These are phyloP conservation scores for Ceratocystis albifundus DNA, from an alignment of 2,329 filamentous ascomycete genomes.

Conservation along the genomic window DNA sequence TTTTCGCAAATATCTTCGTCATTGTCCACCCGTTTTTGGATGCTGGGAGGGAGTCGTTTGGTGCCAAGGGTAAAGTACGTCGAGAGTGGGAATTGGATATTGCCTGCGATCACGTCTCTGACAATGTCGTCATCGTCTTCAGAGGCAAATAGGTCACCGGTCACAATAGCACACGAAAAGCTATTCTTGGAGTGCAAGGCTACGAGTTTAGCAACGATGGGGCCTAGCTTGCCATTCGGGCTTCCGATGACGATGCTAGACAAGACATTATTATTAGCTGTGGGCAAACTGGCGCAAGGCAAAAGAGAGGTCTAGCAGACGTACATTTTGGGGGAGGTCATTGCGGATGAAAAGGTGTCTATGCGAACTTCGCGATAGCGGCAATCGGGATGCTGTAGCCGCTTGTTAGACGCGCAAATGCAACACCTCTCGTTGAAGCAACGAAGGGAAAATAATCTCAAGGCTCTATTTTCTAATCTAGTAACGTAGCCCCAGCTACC, in stretches of 20 bases:
- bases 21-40: constrained; percentile 62
- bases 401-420: background rate
- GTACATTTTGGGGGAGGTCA: constrained; percentile 20
- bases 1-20: constrained; percentile 76
- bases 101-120: constrained; percentile 56
- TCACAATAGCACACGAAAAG: constrained; percentile 75
- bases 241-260: constrained; percentile 67
- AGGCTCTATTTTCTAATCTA: background rate
- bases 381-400: background rate
- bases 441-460: background rate
- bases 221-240: constrained; percentile 64
- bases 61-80: constrained; percentile 84
- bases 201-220: constrained; percentile 68
- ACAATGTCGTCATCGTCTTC: constrained; percentile 50
- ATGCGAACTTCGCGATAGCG: background rate
- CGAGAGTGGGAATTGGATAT: constrained; percentile 62
- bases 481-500: constrained; percentile 2
- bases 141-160: constrained; percentile 67
- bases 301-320: background rate
- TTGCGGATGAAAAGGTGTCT: background rate
- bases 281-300: background rate
- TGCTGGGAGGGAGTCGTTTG: constrained; percentile 54
- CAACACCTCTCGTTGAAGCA: background rate
- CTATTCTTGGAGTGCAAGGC: constrained; percentile 74
- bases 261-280: constrained; percentile 23